phyloP scores from a whole-genome alignment of 495 filamentous ascomycete genomes.

The Beverwykella pulmonaria region DNA sequence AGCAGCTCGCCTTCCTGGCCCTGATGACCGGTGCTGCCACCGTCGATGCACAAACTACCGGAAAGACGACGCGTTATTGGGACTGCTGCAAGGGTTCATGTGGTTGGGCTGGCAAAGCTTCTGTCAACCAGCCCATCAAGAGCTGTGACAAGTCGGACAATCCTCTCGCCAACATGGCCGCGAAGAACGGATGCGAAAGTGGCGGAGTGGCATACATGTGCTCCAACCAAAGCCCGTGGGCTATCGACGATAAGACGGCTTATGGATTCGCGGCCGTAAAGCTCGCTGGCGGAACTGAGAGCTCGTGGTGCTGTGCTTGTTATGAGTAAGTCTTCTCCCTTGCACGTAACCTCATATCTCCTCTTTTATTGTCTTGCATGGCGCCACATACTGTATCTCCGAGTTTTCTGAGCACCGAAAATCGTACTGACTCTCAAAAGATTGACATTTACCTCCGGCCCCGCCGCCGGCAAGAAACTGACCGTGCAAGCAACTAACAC shows the following conservation, averaged over 20 bases:
- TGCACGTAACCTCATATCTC: not conserved
- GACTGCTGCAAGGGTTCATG: slow-evolving; percentile 72
- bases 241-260: slow-evolving; percentile 56
- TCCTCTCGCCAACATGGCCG: slow-evolving; percentile 47
- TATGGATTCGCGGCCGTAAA: slow-evolving; percentile 69
- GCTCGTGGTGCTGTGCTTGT: slow-evolving; percentile 67
- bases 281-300: slow-evolving; percentile 56
- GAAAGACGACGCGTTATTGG: slow-evolving; percentile 68
- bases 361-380: not conserved
- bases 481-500: slow-evolving; percentile 71
- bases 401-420: not conserved
- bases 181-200: slow-evolving; percentile 51
- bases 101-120: slow-evolving; percentile 62
- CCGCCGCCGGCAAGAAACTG: slow-evolving; percentile 63
- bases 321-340: slow-evolving; percentile 51
- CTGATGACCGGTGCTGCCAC: slow-evolving; percentile 33
- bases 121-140: slow-evolving; percentile 53
- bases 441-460: slow-evolving; percentile 63
- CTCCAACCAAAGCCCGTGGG: slow-evolving; percentile 65
- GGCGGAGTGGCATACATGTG: slow-evolving; percentile 66
- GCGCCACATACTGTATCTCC: too few species aligned
- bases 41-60: slow-evolving; percentile 39
- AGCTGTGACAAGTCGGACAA: slow-evolving; percentile 63
- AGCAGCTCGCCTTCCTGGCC: slow-evolving; percentile 26
- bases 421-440: slow-evolving; percentile 12